These are phyloP conservation scores for Parascedosporium putredinis DNA, from an alignment of 2,329 filamentous ascomycete species.

Conservation along the genomic window DNA sequence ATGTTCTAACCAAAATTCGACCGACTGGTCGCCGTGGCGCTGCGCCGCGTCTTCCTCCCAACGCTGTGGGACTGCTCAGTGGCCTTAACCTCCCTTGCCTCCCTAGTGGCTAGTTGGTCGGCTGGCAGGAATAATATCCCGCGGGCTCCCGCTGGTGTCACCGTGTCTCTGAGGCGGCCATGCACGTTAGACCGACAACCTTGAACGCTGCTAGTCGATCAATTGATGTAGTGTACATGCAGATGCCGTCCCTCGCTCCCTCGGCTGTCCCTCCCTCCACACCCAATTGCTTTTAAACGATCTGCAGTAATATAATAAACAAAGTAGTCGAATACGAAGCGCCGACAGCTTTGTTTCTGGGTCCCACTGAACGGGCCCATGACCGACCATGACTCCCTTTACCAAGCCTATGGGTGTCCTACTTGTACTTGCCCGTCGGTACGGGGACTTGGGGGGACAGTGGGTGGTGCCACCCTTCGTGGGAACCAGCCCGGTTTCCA, in stretches of 20 bases:
- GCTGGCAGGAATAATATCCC: too few species aligned
- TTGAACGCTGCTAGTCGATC: too few species aligned
- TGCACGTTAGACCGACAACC: background rate
- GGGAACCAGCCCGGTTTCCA: too few species aligned
- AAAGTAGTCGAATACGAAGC: background rate
- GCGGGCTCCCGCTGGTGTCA: background rate
- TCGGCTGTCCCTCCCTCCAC: background rate
- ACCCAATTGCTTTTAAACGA: conserved; percentile 2
- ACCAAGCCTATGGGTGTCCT: background rate
- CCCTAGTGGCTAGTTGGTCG: too few species aligned
- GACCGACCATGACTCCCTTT: background rate
- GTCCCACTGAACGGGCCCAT: background rate
- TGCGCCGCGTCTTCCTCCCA: background rate
- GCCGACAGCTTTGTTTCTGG: background rate
- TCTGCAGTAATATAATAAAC: background rate
- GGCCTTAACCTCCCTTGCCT: too few species aligned
- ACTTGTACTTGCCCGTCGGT: too few species aligned
- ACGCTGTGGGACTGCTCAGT: background rate
- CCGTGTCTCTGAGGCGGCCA: background rate
- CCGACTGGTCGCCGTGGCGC: background rate
- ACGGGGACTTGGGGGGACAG: too few species aligned
- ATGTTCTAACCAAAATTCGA: background rate
- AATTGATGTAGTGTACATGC: too few species aligned
- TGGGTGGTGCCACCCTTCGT: too few species aligned
- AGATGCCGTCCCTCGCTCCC: background rate